Evolutionary conservation across 1,284 basidiomycete species (phyloP).

Genomic region (Erythrobasidium hasegawianum): DNA sequence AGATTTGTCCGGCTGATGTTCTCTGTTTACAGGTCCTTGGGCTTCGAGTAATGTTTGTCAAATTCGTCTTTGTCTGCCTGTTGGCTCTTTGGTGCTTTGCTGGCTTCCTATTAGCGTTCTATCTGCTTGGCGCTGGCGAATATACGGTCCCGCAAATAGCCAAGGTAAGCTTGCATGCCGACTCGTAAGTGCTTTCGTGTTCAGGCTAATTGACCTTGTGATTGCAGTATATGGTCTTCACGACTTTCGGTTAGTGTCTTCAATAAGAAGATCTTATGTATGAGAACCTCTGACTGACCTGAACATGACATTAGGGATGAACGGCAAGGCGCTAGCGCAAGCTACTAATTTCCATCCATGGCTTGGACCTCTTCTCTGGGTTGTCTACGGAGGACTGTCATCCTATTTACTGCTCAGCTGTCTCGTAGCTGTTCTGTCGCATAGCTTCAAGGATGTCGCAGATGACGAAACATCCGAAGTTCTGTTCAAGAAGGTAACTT

Average conservation of each 20-base stretch:
- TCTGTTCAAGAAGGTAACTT: neutral
- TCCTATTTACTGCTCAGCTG: constrained; percentile 67
- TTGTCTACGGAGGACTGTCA: constrained; percentile 72
- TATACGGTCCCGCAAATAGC: constrained; percentile 7
- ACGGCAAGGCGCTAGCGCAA: neutral
- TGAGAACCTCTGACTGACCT: neutral
- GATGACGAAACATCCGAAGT: constrained; percentile 50
- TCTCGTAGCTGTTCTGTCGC: constrained; percentile 77
- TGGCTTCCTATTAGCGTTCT: constrained; percentile 33
- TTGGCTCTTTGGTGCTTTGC: constrained; percentile 41
- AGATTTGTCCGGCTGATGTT: too few species aligned
- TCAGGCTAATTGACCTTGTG: neutral
- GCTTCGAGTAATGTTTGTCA: constrained; percentile 49
- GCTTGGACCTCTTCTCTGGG: constrained; percentile 22
- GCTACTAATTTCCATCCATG: neutral
- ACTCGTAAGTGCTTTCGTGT: neutral
- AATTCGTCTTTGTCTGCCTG: constrained; percentile 48
- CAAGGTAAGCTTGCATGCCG: neutral
- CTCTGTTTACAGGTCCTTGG: constrained; percentile 43
- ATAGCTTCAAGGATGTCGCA: constrained; percentile 75
- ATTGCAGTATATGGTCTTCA: neutral
- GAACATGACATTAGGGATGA: neutral
- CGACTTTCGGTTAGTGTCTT: neutral
- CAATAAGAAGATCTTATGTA: neutral
- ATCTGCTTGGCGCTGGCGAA: constrained; percentile 26